Base-by-base conservation (phyloP, 176 grass and related monocot genomes). In the Carex kokanica region DNA sequence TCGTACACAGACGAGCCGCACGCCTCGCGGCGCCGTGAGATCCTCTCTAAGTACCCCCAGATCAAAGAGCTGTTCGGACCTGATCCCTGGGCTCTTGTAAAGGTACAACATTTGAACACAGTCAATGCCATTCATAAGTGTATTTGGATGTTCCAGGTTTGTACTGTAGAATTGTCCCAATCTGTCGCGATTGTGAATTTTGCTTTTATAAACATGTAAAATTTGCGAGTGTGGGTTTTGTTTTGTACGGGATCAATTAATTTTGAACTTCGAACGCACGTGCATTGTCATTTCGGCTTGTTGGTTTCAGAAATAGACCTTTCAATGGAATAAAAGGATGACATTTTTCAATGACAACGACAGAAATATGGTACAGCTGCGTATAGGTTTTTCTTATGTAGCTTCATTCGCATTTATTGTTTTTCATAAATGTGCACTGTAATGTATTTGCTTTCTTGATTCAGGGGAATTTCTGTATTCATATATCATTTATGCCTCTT, bases 1-100 rank as follows among this genome's bases (percentile, higher is more conserved):
- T 99, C 96, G 43, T 99, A 99, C 89, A 99, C 93, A 6, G 96
- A 95, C 91, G 96, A 99, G 85, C 96, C 96, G 14, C 96, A 99
- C 88, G 93, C 96, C 49, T 92, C 96, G 55, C 92, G 93, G 60
- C 89, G 93, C 47, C 69, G 93, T 60, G 88, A 95, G 86, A 99
- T 99, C 93, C 96, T 99, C 43, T 53, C 93, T 43, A 90, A 81
- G 80, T 79, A 99, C 86, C 96, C 96, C 27, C 93, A 99, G 83
- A 99, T 99, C 91, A 91, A 94, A 64, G 96, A 93, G 83, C 96
- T 99, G 74, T 99, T 99, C 80, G 96, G 96, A 74, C 91, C 96
- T 78, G 96, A 99, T 53, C 96, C 89, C 62, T 90, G 20, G 85
- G 96, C 96, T 3, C 83, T 93, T 36, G 74, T 93, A 84, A 99